A percentile compares a stretch with the other conserved stretches of the same genome.
phyloP scores from a whole-genome alignment of 2,329 filamentous ascomycete species.

The Fusarium virguliforme region DNA sequence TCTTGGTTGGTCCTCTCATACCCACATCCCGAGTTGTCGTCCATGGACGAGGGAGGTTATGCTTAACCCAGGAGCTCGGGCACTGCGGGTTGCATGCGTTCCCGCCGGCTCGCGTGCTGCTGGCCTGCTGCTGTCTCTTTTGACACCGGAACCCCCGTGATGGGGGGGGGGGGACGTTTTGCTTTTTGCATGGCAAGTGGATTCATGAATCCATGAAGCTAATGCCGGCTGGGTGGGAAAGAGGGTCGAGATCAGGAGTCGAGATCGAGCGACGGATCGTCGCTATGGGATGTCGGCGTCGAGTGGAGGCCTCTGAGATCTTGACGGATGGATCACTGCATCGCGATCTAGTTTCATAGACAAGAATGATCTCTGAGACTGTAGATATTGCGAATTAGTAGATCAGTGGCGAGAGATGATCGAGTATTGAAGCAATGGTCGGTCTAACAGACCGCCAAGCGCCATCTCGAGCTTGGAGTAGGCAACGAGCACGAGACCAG shows the following conservation, averaged over 20 bases:
- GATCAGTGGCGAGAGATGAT: not conserved
- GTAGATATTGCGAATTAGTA: not conserved
- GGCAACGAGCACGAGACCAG: conserved; percentile 1
- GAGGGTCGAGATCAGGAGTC: not conserved
- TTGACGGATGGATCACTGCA: not conserved
- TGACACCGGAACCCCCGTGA: not conserved
- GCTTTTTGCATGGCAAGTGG: conserved; percentile 9
- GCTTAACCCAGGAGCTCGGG: conserved; percentile 12
- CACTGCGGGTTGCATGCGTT: conserved; percentile 6
- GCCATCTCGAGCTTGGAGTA: not conserved
- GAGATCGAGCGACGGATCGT: conserved; percentile 18
- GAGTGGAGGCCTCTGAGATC: conserved; percentile 12
- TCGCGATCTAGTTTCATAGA: not conserved
- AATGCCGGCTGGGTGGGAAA: conserved; percentile 1
- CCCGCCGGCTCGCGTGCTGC: not conserved
- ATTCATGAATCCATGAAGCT: conserved; percentile 1
- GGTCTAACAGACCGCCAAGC: not conserved
- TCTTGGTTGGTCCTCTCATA: not conserved
- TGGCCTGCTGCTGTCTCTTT: too few relatives aligned
- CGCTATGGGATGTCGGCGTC: conserved; percentile 4
- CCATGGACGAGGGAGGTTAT: not conserved
- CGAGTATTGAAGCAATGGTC: not conserved
- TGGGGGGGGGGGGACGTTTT: not conserved
- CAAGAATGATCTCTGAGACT: not conserved
- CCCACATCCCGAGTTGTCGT: not conserved